Evolutionary conservation across 257 asterid genomes (phyloP), one percentile per base, ranked within the genome.

Genomic region (Capsicum baccatum): DNA sequence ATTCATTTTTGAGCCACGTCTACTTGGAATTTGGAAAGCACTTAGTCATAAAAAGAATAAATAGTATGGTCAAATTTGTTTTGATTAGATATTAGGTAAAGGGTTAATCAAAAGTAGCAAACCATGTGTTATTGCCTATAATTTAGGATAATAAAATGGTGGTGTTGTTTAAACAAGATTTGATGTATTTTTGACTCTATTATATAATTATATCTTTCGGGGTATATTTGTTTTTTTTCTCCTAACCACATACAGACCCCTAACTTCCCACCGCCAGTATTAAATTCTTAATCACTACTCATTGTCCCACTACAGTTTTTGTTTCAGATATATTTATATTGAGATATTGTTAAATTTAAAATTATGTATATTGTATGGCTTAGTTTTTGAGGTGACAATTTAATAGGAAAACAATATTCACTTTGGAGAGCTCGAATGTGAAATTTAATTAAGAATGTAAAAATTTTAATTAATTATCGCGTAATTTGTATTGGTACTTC

Each of bases 51-150:
- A 50, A 73, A 57, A 17, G 44, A 19, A 71, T 17, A 47, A 47
- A 11, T 47, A 73, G 19, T 55, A 79, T 14, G 44, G 73, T 76
- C 81, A 76, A 76, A 52, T 54, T 16, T 12, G 15, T 10, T 84
- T 81, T 84, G 90, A 91, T 86, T 86, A 82, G 87, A 71, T 78
- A 73, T 74, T 35, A 69, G 82, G 85, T 80, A 60, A 71, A 69
- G 81, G 69, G 56, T 9, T 52, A 85, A 85, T 83, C 73, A 79
- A 79, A 82, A 71, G 84, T 35, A 87, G 90, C 93, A 91, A 92
- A 87, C 86, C 96, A 92, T 90, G 94, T 92, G 96, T 88, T 87
- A 80, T 88, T 90, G 89, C 86, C 91, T 89, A 88, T 87, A 86
- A 80, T 59, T 76, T 56, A 57, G 86, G 86, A 87, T 84, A 79